Evolutionary conservation across 2,329 filamentous ascomycete species (phyloP), one percentile per base, ranked within the genome.

Genomic region (Fusarium compactum): DNA sequence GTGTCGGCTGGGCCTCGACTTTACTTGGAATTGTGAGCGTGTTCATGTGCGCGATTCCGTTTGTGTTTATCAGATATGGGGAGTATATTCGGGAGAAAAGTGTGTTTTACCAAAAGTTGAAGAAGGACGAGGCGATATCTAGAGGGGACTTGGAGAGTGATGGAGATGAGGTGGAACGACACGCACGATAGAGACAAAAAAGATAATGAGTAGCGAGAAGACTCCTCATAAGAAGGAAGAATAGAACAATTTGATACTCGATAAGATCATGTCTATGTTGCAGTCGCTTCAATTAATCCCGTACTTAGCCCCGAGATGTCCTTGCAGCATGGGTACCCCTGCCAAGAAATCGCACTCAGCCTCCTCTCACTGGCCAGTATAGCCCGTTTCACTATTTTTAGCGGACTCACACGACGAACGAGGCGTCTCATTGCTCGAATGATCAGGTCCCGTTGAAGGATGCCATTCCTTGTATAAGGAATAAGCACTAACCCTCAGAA

Each of bases 21-120:
- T 20, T 65, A 0, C 45, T 65, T 10, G 62, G 62, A 1, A 22
- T 25, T 3, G 40, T 59, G 1, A 65, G 60, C 5, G 16, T 65
- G 2, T 41, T 65, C 0, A 65, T 65, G 62, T 65, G 62, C n/a
- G 62, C 24, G 1, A 65, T 65, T 14, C 62, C 62, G 1, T 65
- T 65, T 30, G 27, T 65, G 0, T 65, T 65, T 6, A 65, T 65
- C 6, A 29, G 52, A 6, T 59, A 65, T 18, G 62, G 60, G 0
- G 40, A 65, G 27, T 46, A 34, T 1, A 65, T 65, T 2, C 16
- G 62, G 15, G 40, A 58, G 8, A 34, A 62, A 22, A 65, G 62
- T 10, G 41, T 20, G 11, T 65, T 65, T 20, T 65, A 65, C 6
- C 60, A 65, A 18, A 65, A 41, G 27, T 22, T 65, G 6, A 65